Base-by-base conservation (phyloP, 768 basidiomycete genomes). In the Auriscalpium vulgare region DNA sequence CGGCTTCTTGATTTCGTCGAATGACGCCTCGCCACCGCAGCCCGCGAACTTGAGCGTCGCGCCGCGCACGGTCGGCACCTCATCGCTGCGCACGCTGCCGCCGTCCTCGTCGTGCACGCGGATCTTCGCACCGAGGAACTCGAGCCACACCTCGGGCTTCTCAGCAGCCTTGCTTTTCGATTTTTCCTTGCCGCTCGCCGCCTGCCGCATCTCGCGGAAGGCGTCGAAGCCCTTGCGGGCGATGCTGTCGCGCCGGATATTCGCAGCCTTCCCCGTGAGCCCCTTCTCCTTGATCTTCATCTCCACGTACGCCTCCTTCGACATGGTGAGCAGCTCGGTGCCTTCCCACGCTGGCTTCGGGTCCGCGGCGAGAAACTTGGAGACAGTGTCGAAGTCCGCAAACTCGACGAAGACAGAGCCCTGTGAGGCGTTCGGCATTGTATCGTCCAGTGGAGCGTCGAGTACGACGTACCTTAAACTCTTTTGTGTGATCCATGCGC, bases 281-380 rank as follows among this genome's bases (percentile, higher is more conserved):
- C 91, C 92, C 71, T 97, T 94, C 72, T 95, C 91, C 69, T 91
- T 87, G 70, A 94, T 88, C 73, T 97, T 97, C 93, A 94, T 94
- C 61, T 91, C 84, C 63, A 92, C 92, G 69, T 97, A 97, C 8
- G 76, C 88, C 60, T 84, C 85, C 88, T 98, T 98, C 61, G 87
- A 79, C 94, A 95, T 95, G 69, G 80, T 82, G 48, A 88, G 66
- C 37, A 97, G 75, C 60, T 91, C 87, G 14, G 78, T 72, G 34
- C 80, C 91, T 10, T 91, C 79, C 75, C 83, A 97, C 16, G 81
- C 73, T 0, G 91, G 91, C 68, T 92, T 89, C 0, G 87, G 85
- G 44, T 91, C 88, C 1, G 85, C 83, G 13, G 78, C 84, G 51
- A 97, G 73, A 75, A 98, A 95, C 13, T 76, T 77, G 19, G 86